These are phyloP conservation scores for Perkinsus marinus DNA, from an alignment of 169 alveolate species.

Conservation along the genomic window DNA sequence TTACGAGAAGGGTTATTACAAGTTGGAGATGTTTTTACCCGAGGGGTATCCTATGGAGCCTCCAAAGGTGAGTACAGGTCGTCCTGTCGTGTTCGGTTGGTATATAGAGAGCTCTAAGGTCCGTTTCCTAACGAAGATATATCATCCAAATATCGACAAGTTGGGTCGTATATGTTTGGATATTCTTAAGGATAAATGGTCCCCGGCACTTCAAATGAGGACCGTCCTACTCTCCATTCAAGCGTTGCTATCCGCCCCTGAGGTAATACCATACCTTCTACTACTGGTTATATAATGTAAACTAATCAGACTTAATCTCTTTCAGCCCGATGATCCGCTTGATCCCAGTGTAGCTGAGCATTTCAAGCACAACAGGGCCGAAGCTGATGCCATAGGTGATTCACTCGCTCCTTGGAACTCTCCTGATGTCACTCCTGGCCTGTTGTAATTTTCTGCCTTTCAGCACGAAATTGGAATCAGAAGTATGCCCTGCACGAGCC, in stretches of 20 bases:
- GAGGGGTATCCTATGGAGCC: conserved; percentile 98
- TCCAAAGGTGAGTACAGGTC: conserved; percentile 59
- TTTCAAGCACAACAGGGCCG: conserved; percentile 75
- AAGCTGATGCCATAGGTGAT: conserved; percentile 61
- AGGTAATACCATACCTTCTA: conserved; percentile 66
- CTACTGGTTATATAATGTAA: no score
- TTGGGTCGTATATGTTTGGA: conserved; percentile 97
- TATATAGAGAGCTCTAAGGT: conserved; percentile 28
- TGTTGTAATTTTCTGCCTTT: not conserved
- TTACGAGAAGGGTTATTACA: conserved; percentile 89
- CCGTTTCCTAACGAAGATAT: conserved; percentile 87
- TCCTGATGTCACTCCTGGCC: no score
- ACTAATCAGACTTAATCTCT: no score
- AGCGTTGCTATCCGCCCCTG: conserved; percentile 82
- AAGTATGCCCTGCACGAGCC: not conserved
- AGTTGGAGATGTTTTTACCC: conserved; percentile 84
- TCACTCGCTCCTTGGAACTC: no score
- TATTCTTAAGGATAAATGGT: conserved; percentile 95
- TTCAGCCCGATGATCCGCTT: conserved; percentile 93
- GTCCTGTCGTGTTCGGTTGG: not conserved
- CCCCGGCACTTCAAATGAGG: conserved; percentile 95
- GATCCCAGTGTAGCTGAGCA: conserved; percentile 88
- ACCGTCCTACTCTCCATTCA: conserved; percentile 89
- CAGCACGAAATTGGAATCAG: not conserved
- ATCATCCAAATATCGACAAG: conserved; percentile 96